phyloP scores from a whole-genome alignment of 768 basidiomycete species.

The Russula dissimulans region DNA sequence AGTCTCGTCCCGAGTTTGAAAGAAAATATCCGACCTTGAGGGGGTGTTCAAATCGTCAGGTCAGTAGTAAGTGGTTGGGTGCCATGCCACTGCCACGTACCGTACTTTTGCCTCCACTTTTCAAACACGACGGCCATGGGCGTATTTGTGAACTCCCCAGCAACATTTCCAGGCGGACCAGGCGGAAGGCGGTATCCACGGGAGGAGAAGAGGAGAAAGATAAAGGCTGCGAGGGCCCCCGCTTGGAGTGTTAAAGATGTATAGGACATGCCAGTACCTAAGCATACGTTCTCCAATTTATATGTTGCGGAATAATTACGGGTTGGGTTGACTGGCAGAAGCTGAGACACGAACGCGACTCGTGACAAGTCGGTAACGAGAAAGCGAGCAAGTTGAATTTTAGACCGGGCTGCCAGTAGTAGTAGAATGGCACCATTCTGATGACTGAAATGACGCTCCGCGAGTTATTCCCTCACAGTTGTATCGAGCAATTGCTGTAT shows the following conservation, averaged over 20 bases:
- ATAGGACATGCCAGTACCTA: neutral
- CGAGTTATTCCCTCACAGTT: too few relatives aligned
- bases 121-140: neutral
- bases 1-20: slow-evolving; percentile 2
- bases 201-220: neutral
- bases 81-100: neutral
- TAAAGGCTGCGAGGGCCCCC: neutral
- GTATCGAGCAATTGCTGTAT: too few relatives aligned
- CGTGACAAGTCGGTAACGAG: too few relatives aligned
- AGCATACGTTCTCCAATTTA: too few relatives aligned
- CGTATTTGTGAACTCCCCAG: neutral
- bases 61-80: too few relatives aligned
- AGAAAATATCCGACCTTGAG: slow-evolving; percentile 12
- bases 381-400: too few relatives aligned
- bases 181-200: slow-evolving; percentile 3
- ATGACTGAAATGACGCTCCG: too few relatives aligned
- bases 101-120: slow-evolving; percentile 1
- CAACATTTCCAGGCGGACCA: slow-evolving; percentile 5
- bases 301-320: too few relatives aligned
- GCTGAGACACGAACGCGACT: too few relatives aligned
- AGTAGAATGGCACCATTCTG: too few relatives aligned
- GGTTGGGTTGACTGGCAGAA: too few relatives aligned
- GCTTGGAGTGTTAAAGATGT: neutral
- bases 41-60: neutral
- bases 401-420: too few relatives aligned